Conservation (phyloP, 2,329 filamentous ascomycete genomes). For the Septoria petroselini region DNA sequence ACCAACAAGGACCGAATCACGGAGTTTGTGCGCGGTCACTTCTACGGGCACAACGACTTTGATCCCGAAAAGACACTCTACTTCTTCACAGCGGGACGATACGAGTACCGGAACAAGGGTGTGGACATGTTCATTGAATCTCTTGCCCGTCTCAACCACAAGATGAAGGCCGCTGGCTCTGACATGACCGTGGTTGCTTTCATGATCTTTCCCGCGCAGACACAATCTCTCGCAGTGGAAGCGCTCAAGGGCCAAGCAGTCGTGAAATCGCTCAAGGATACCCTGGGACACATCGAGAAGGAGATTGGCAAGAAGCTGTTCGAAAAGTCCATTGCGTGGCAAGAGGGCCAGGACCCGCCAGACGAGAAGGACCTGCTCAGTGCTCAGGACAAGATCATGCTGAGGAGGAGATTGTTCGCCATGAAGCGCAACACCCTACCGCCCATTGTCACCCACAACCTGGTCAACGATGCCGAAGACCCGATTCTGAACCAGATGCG, state of each 20-base stretch:
- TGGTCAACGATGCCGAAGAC: constrained; percentile 90
- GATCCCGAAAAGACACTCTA: constrained; percentile 95
- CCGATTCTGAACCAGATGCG: constrained; percentile 94
- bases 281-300: constrained; percentile 85
- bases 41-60: constrained; percentile 97
- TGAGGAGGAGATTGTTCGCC: constrained; percentile 86
- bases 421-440: constrained; percentile 92
- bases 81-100: constrained; percentile 94
- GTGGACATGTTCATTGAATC: constrained; percentile 99
- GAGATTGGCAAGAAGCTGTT: constrained; percentile 92
- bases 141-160: constrained; percentile 88
- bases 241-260: constrained; percentile 95
- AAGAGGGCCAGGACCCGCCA: constrained; percentile 86
- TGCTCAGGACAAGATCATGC: constrained; percentile 83
- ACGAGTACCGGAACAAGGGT: constrained; percentile 97
- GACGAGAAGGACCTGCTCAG: constrained; percentile 97
- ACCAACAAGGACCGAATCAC: constrained; percentile 97
- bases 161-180: constrained; percentile 77
- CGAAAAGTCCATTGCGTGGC: constrained; percentile 91
- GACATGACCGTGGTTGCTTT: constrained; percentile 96
- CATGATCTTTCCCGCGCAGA: constrained; percentile 98
- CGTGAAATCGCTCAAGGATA: constrained; percentile 92
- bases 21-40: constrained; percentile 96
- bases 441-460: constrained; percentile 98
- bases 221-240: constrained; percentile 89